A percentile compares a stretch with the other conserved stretches of the same genome.
These are phyloP conservation scores for Xerocomus spinulosus DNA, from an alignment of 768 basidiomycete genomes.

Conservation along the genomic window DNA sequence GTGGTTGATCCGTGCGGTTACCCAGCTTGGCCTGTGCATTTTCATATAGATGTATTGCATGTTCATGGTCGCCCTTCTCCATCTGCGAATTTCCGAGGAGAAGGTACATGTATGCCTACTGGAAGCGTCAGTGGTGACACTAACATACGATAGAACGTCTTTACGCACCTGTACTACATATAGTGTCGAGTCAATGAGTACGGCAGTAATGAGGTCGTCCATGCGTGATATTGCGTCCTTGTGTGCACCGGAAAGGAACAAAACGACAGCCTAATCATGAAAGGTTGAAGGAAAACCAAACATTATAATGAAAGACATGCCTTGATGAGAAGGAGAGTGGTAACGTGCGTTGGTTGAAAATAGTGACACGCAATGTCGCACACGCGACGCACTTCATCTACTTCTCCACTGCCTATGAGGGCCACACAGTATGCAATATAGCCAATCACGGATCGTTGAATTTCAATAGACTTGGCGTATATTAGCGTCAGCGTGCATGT, in stretches of 20 bases:
- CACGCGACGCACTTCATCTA: background rate
- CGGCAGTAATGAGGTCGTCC: background rate
- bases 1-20: background rate
- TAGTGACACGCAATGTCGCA: background rate
- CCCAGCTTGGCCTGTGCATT: background rate
- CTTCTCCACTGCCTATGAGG: background rate
- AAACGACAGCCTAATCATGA: constrained; percentile 1
- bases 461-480: background rate
- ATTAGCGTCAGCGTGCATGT: background rate
- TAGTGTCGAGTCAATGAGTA: background rate
- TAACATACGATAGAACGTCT: background rate
- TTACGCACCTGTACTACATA: background rate
- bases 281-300: background rate
- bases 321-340: background rate
- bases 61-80: background rate
- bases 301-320: background rate
- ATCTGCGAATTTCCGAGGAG: background rate
- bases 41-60: background rate
- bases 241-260: constrained; percentile 5
- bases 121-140: background rate
- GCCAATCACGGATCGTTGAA: constrained; percentile 1
- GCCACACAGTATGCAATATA: background rate
- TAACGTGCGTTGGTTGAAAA: background rate
- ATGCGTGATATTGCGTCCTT: constrained; percentile 4
- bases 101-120: background rate